A percentile compares a stretch with the other conserved stretches of the same genome.
Conservation (phyloP, 768 basidiomycete species). For the Filobasidium wieringae region DNA sequence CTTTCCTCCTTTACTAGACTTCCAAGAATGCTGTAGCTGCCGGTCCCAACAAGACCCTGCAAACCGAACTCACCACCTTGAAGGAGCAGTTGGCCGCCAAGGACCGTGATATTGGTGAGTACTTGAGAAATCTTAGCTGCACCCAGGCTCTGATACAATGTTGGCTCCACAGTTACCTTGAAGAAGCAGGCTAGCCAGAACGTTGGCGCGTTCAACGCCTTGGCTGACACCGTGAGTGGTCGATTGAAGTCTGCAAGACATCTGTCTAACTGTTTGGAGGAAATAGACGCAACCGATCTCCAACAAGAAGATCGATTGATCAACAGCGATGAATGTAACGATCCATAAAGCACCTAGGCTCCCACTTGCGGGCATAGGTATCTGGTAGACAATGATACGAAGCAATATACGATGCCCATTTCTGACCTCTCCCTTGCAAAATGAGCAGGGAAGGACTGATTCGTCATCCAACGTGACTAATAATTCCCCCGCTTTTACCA, state of each 20-base stretch:
- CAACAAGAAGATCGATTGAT: not conserved
- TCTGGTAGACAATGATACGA: too few species aligned
- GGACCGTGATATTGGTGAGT: slow-evolving; percentile 55
- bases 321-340: too few species aligned
- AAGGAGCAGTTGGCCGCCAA: slow-evolving; percentile 58
- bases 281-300: not conserved
- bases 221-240: slow-evolving; percentile 47
- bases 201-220: slow-evolving; percentile 65
- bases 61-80: slow-evolving; percentile 50
- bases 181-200: slow-evolving; percentile 74
- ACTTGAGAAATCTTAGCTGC: not conserved
- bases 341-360: too few species aligned
- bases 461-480: too few species aligned
- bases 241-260: too few species aligned
- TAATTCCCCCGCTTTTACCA: too few species aligned
- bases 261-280: not conserved
- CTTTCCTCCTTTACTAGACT: slow-evolving; percentile 14
- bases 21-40: slow-evolving; percentile 25
- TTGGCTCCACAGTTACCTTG: slow-evolving; percentile 49
- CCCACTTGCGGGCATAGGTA: too few species aligned
- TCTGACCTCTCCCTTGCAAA: too few species aligned
- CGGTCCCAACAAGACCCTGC: slow-evolving; percentile 21
- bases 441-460: too few species aligned
- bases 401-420: too few species aligned
- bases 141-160: not conserved